Percentiles rank a stretch among this genome's conserved stretches.
These are phyloP conservation scores for Russula earlei DNA, from an alignment of 768 basidiomycete genomes.

Conservation along the genomic window DNA sequence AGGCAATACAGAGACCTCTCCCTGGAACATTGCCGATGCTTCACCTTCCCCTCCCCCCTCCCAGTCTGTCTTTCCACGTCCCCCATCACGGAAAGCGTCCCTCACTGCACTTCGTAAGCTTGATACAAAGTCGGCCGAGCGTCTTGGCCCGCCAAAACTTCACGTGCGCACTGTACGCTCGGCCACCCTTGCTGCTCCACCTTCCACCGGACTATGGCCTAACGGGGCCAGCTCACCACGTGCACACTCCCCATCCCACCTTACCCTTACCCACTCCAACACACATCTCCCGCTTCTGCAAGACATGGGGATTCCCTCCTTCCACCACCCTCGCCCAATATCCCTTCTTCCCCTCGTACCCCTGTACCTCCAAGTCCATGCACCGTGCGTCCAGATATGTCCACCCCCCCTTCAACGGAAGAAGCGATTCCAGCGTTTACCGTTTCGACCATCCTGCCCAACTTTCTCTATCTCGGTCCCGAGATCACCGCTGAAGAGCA, in stretches of 20 bases:
- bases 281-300: constrained; percentile 46
- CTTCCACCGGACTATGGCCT: constrained; percentile 23
- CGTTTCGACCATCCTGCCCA: constrained; percentile 87
- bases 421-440: constrained; percentile 58
- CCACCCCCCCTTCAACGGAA: constrained; percentile 50
- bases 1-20: constrained; percentile 32
- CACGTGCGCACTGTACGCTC: constrained; percentile 54
- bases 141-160: constrained; percentile 46
- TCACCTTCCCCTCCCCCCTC: constrained; percentile 63
- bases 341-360: constrained; percentile 31
- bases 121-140: constrained; percentile 50
- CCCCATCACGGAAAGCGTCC: constrained; percentile 50
- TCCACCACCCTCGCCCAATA: constrained; percentile 26
- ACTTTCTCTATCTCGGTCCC: constrained; percentile 86
- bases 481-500: constrained; percentile 71
- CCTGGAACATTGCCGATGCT: constrained; percentile 34
- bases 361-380: constrained; percentile 45
- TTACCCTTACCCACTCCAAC: constrained; percentile 50
- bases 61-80: constrained; percentile 42
- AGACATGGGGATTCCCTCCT: constrained; percentile 33
- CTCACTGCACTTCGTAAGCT: constrained; percentile 52
- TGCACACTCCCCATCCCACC: constrained; percentile 47
- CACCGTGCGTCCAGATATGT: constrained; percentile 55
- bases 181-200: constrained; percentile 47
- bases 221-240: constrained; percentile 18